These are phyloP conservation scores for Fusarium brevicatenulatum DNA, from an alignment of 2,329 filamentous ascomycete genomes.

Conservation along the genomic window DNA sequence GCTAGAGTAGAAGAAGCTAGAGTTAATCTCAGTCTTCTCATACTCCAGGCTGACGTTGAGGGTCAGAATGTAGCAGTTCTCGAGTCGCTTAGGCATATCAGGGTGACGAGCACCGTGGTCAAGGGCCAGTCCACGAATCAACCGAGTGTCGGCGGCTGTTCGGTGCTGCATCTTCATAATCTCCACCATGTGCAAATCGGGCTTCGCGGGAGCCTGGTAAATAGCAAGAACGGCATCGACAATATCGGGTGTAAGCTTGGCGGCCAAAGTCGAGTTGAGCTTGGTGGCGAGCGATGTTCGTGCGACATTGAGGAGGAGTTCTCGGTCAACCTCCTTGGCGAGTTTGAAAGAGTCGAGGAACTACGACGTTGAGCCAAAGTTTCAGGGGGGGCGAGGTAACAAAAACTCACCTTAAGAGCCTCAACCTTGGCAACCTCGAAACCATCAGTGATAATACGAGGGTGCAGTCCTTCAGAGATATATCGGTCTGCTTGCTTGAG, in stretches of 20 bases:
- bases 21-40: conserved; percentile 99
- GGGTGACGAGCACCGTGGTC: conserved; percentile 97
- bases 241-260: conserved; percentile 92
- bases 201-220: conserved; percentile 88
- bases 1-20: conserved; percentile 97
- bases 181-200: conserved; percentile 98
- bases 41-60: conserved; percentile 98
- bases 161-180: conserved; percentile 99
- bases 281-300: conserved; percentile 96
- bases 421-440: conserved; percentile 97
- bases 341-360: conserved; percentile 97
- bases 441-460: conserved; percentile 94
- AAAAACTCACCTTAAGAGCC: conserved; percentile 75
- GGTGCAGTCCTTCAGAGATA: conserved; percentile 96
- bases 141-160: conserved; percentile 92
- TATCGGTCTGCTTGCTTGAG: conserved; percentile 97
- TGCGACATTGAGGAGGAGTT: conserved; percentile 91
- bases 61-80: conserved; percentile 94
- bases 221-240: conserved; percentile 97
- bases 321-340: conserved; percentile 85
- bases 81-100: conserved; percentile 96
- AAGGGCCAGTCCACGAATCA: conserved; percentile 90
- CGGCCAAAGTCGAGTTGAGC: conserved; percentile 86
- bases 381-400: neutral
- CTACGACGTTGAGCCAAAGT: conserved; percentile 53